Conservation (phyloP, 768 basidiomycete genomes). For the Boletus huronensis region DNA sequence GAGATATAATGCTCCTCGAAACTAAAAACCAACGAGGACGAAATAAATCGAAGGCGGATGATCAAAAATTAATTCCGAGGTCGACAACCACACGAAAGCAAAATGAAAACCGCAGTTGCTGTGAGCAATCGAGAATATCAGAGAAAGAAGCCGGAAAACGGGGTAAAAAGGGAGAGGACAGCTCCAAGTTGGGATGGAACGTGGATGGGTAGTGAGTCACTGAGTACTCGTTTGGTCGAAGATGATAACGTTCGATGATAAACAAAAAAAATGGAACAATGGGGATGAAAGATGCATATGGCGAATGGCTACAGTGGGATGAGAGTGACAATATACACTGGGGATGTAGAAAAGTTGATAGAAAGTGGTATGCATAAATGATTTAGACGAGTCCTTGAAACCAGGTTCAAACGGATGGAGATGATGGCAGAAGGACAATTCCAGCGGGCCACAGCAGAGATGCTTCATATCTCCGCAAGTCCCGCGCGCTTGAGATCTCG, state of each 20-base stretch:
- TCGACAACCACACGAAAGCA: not conserved
- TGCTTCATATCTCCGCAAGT: conserved; percentile 14
- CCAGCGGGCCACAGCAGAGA: not conserved
- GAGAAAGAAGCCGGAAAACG: not conserved
- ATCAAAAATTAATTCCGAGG: not conserved
- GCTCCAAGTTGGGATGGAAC: conserved; percentile 6
- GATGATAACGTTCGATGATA: not conserved
- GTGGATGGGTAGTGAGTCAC: not conserved
- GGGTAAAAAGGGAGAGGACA: conserved; percentile 17
- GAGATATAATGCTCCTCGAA: conserved; percentile 10
- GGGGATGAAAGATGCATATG: conserved; percentile 26
- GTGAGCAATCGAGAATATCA: conserved; percentile 1
- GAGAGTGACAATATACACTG: conserved; percentile 31
- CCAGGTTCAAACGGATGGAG: not conserved
- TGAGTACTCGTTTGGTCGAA: not conserved
- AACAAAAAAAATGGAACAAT: conserved; percentile 1
- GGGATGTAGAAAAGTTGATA: conserved; percentile 7
- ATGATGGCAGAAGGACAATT: not conserved
- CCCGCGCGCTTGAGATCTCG: conserved; percentile 40
- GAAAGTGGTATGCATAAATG: conserved; percentile 22
- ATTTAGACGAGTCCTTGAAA: conserved; percentile 4
- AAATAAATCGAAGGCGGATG: conserved; percentile 5
- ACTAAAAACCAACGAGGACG: conserved; percentile 2
- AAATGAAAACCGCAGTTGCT: not conserved
- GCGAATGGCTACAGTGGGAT: conserved; percentile 29